phyloP scores from a whole-genome alignment of 2,329 filamentous ascomycete species.

The Fusarium fujikuroi region DNA sequence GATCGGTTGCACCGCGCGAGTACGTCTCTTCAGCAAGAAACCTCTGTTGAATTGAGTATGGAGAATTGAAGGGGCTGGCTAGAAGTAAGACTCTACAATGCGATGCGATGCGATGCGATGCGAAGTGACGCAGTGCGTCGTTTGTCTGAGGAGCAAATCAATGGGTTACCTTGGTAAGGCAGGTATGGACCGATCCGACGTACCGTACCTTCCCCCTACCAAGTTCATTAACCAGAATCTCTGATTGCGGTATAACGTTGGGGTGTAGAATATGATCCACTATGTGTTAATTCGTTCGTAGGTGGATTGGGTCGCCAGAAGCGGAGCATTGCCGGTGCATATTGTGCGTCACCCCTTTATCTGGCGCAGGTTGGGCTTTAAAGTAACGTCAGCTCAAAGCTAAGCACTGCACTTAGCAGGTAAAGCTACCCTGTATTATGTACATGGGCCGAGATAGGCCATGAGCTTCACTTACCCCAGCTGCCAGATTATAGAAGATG shows the following conservation, averaged over 20 bases:
- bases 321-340: neutral
- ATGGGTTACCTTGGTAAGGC: slow-evolving; percentile 23
- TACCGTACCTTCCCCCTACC: slow-evolving; percentile 32
- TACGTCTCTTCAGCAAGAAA: slow-evolving; percentile 25
- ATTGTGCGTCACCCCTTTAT: slow-evolving; percentile 11
- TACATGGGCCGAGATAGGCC: neutral
- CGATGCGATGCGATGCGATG: slow-evolving; percentile 27
- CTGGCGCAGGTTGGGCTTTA: slow-evolving; percentile 8
- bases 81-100: slow-evolving; percentile 27
- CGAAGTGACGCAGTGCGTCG: slow-evolving; percentile 47
- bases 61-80: neutral
- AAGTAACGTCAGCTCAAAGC: slow-evolving; percentile 14
- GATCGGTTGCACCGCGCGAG: slow-evolving; percentile 36
- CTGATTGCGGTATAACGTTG: slow-evolving; percentile 3
- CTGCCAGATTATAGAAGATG: neutral
- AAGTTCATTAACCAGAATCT: slow-evolving; percentile 25
- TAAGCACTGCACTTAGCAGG: neutral
- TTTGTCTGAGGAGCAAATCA: slow-evolving; percentile 45
- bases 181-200: slow-evolving; percentile 33
- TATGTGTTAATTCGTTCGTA: neutral
- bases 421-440: neutral
- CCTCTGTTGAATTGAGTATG: slow-evolving; percentile 10
- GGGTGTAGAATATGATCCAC: neutral
- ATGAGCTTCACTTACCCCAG: neutral
- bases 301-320: neutral